phyloP scores from a whole-genome alignment of 305 asterid species.

The Ilex paraguariensis region DNA sequence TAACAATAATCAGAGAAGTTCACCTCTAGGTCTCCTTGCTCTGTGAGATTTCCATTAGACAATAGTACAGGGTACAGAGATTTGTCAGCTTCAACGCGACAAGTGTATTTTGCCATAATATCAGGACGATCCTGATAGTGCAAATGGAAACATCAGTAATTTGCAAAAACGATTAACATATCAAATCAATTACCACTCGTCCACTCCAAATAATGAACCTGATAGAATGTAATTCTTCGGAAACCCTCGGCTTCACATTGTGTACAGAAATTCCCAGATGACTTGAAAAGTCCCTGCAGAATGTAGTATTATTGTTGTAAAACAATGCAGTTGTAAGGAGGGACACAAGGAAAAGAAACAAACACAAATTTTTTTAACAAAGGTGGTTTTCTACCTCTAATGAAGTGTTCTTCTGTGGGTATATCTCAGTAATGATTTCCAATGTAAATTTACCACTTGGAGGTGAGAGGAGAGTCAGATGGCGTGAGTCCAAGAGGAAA shows the following conservation, averaged over 20 bases:
- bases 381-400: slow-evolving; percentile 49
- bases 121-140: slow-evolving; percentile 83
- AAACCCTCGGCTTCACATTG: slow-evolving; percentile 97
- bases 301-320: too few species aligned
- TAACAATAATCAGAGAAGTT: not conserved
- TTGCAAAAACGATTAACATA: not conserved
- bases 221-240: slow-evolving; percentile 82
- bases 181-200: slow-evolving; percentile 7
- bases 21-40: slow-evolving; percentile 84
- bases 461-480: slow-evolving; percentile 59
- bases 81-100: slow-evolving; percentile 82
- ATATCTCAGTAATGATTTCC: slow-evolving; percentile 77
- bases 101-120: slow-evolving; percentile 82
- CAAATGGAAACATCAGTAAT: slow-evolving; percentile 18
- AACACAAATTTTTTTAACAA: too few species aligned
- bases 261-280: slow-evolving; percentile 92
- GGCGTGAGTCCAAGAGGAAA: slow-evolving; percentile 52
- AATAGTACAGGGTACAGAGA: slow-evolving; percentile 76
- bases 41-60: slow-evolving; percentile 79
- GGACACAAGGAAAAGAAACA: not conserved
- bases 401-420: slow-evolving; percentile 81
- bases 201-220: slow-evolving; percentile 41
- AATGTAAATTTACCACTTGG: slow-evolving; percentile 67
- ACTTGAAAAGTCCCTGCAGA: slow-evolving; percentile 74
- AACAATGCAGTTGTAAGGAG: too few species aligned